These are phyloP conservation scores for Diaporthe eres DNA, from an alignment of 2,329 filamentous ascomycete species.

Conservation along the genomic window DNA sequence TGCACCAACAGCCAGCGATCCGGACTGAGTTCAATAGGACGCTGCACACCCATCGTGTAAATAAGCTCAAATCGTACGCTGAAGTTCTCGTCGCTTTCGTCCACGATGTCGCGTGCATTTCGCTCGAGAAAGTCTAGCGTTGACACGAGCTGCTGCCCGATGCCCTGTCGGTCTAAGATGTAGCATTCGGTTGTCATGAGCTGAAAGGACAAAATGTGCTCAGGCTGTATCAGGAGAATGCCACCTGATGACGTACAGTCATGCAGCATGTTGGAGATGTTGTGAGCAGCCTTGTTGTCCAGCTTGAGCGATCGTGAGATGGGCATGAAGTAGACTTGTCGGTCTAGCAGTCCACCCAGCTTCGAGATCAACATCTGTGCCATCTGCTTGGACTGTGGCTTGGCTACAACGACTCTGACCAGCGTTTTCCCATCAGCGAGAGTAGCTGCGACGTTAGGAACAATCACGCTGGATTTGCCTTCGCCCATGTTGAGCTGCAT, in stretches of 20 bases:
- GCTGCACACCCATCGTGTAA: constrained; percentile 21
- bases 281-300: constrained; percentile 45
- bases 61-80: constrained; percentile 22
- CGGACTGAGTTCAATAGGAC: constrained; percentile 2
- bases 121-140: neutral
- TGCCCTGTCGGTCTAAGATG: neutral
- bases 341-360: constrained; percentile 68
- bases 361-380: constrained; percentile 66
- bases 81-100: constrained; percentile 32
- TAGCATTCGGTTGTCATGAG: constrained; percentile 4
- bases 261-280: constrained; percentile 56
- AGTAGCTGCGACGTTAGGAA: constrained; percentile 70
- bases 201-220: constrained; percentile 75
- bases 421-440: constrained; percentile 65
- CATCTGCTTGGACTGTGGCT: constrained; percentile 74
- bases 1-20: constrained; percentile 13
- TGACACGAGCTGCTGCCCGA: neutral
- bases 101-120: constrained; percentile 20
- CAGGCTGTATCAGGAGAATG: constrained; percentile 72
- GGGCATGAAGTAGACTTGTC: constrained; percentile 69
- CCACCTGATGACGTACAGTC: constrained; percentile 65
- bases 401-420: constrained; percentile 71
- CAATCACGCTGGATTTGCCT: constrained; percentile 77
- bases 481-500: constrained; percentile 78
- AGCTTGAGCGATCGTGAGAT: constrained; percentile 67